phyloP scores from a whole-genome alignment of 1,139 yeast species.

The Lodderomyces orthopsilosis region DNA sequence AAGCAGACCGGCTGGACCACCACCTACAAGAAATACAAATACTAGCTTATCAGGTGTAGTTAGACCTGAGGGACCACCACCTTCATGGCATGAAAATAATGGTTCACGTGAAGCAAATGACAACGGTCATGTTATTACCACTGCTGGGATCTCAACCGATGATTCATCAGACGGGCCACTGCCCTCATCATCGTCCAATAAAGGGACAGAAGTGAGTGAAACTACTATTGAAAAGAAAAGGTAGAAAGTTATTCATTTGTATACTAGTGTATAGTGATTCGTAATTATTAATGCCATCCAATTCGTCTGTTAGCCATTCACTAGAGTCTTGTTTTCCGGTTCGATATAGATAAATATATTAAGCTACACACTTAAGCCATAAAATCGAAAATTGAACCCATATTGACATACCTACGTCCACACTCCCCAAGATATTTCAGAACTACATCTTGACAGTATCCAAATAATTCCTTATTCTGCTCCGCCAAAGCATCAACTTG shows the following conservation, averaged over 20 bases:
- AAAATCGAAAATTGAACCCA: constrained; percentile 75
- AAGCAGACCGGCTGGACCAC: constrained; percentile 6
- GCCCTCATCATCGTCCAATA: constrained; percentile 1
- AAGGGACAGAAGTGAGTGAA: constrained; percentile 1
- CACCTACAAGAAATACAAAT: constrained; percentile 2
- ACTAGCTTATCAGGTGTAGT: neutral
- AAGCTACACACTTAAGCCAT: constrained; percentile 21
- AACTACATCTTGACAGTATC: constrained; percentile 57
- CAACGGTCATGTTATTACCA: neutral
- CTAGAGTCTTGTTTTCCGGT: too few species aligned
- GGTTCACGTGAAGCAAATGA: neutral
- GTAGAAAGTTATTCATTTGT: neutral
- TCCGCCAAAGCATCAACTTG: constrained; percentile 74
- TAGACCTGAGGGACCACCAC: constrained; percentile 1
- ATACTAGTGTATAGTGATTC: neutral
- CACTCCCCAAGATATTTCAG: constrained; percentile 75
- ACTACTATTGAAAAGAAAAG: neutral
- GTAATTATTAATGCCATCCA: neutral
- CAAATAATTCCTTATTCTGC: constrained; percentile 69
- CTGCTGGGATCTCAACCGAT: constrained; percentile 1
- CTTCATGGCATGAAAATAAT: neutral
- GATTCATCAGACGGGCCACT: constrained; percentile 4
- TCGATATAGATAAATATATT: constrained; percentile 1
- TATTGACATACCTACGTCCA: constrained; percentile 89
- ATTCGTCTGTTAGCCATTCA: too few species aligned